phyloP scores from a whole-genome alignment of 163 green algal genomes.

The Chlorella variabilis region DNA sequence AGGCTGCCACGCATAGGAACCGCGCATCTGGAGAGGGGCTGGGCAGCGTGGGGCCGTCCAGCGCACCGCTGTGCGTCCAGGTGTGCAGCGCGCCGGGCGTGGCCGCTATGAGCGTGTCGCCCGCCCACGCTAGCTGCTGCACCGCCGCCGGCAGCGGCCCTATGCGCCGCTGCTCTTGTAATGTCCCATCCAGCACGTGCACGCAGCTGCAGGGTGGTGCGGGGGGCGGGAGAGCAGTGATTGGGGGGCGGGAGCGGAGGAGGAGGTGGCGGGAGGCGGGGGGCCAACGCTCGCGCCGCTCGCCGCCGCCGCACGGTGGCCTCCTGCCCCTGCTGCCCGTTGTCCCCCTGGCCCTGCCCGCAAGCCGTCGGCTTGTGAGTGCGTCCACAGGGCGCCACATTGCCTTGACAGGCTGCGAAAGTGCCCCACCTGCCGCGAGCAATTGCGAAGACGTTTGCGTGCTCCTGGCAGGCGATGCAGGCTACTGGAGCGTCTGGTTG shows the following conservation, averaged over 20 bases:
- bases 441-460: background rate
- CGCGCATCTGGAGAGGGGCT: background rate
- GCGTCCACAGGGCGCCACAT: background rate
- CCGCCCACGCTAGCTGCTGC: conserved; percentile 26
- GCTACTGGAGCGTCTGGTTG: background rate
- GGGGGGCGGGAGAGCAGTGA: background rate
- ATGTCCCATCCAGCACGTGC: conserved; percentile 8
- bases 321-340: too few species aligned
- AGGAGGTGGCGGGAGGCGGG: too few species aligned
- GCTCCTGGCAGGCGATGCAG: conserved; percentile 1
- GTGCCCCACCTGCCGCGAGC: background rate
- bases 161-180: background rate
- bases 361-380: background rate
- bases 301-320: too few species aligned
- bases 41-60: background rate
- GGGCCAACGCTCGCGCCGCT: too few species aligned
- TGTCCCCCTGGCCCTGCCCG: background rate
- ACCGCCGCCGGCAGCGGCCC: conserved; percentile 25
- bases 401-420: background rate
- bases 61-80: background rate
- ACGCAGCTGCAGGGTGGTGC: conserved; percentile 16
- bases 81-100: conserved; percentile 3
- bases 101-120: conserved; percentile 4
- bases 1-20: background rate
- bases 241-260: too few species aligned